Conservation (phyloP, 1,284 basidiomycete species). For the Rhodotorula sp. region DNA sequence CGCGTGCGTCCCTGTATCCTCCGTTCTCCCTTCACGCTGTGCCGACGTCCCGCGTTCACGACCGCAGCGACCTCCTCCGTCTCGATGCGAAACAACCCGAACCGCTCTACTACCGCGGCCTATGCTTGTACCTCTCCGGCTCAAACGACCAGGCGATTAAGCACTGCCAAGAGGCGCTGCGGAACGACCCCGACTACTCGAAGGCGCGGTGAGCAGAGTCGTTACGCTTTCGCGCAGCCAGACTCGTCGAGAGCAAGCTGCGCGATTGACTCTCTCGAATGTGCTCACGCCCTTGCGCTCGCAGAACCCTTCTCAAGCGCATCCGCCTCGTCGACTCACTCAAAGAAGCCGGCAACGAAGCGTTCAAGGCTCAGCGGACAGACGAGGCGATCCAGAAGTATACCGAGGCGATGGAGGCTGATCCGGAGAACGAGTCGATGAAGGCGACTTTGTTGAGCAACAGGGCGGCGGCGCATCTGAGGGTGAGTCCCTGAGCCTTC, state of each 20-base stretch:
- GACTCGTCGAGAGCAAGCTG: too few species aligned
- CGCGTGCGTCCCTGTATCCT: conserved; percentile 57
- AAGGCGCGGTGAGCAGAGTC: conserved; percentile 57
- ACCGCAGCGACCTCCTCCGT: conserved; percentile 68
- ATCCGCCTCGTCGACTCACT: conserved; percentile 73
- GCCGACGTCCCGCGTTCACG: not conserved
- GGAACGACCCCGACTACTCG: conserved; percentile 74
- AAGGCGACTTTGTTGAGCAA: conserved; percentile 78
- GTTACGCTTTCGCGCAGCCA: not conserved
- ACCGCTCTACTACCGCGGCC: conserved; percentile 72
- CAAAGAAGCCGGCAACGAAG: conserved; percentile 78
- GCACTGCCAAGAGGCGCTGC: conserved; percentile 70
- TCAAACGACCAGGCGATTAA: conserved; percentile 70
- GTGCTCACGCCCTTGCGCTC: not conserved
- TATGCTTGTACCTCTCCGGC: conserved; percentile 72
- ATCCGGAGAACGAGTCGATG: conserved; percentile 55
- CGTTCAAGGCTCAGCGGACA: conserved; percentile 67
- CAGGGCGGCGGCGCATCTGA: conserved; percentile 74
- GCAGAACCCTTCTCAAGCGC: conserved; percentile 54
- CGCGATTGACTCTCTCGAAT: too few species aligned
- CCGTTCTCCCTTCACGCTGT: not conserved
- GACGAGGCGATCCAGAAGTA: conserved; percentile 69
- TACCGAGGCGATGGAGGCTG: conserved; percentile 62
- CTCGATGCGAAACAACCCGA: conserved; percentile 70
- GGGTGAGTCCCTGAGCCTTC: conserved; percentile 54